Percentiles rank a stretch among this genome's conserved stretches.
These are phyloP conservation scores for Colletotrichum kahawae DNA, from an alignment of 2,329 filamentous ascomycete genomes.

Conservation along the genomic window DNA sequence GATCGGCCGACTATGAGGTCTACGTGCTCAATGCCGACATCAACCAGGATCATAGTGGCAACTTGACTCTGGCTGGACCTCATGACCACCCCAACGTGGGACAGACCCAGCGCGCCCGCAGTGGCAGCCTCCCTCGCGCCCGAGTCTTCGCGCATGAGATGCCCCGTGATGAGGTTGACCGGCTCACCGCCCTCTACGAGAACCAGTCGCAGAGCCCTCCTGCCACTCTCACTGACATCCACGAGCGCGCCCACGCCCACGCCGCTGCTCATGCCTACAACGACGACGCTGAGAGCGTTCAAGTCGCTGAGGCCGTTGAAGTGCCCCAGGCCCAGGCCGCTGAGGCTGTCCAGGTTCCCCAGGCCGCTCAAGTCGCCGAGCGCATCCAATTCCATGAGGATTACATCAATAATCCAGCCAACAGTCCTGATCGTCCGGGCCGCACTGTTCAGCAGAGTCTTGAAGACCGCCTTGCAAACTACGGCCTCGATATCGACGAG, in stretches of 20 bases:
- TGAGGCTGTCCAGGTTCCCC: neutral
- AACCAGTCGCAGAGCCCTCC: neutral
- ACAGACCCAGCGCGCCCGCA: neutral
- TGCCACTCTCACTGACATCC: neutral
- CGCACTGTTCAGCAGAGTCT: neutral
- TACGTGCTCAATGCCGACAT: neutral
- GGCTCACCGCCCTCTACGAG: neutral
- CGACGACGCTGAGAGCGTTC: neutral
- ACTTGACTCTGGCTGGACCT: neutral
- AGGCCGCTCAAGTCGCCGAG: neutral
- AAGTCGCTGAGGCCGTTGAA: neutral
- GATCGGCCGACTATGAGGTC: neutral
- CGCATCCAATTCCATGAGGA: neutral
- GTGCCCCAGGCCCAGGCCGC: fast-evolving
- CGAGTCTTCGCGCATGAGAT: neutral
- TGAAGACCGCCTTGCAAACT: neutral
- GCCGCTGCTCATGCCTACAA: neutral
- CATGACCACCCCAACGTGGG: neutral
- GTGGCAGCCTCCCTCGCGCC: neutral
- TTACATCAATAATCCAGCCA: neutral
- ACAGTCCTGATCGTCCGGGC: neutral
- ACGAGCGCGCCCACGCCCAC: neutral
- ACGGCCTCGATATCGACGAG: neutral
- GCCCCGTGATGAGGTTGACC: neutral
- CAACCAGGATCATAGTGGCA: neutral